Percentiles rank a stretch among this genome's conserved stretches.
Evolutionary conservation across 371 early-diverging fungal genomes (phyloP).

Genomic region (Rhizopus arrhizus): DNA sequence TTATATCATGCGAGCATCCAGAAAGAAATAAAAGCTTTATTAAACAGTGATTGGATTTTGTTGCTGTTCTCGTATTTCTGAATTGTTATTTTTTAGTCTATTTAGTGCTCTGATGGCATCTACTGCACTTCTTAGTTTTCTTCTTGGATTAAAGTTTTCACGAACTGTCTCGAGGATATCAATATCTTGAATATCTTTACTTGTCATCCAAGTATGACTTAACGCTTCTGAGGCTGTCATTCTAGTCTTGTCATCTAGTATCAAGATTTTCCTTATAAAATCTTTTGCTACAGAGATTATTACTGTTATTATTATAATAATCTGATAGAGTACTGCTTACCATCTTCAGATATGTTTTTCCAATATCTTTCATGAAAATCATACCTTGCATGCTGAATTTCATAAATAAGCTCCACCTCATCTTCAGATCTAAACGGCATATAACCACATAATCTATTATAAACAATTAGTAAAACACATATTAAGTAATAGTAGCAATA

Average conservation of each 20-base stretch:
- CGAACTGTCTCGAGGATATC: constrained; percentile 75
- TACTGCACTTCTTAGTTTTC: constrained; percentile 43
- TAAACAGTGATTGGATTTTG: not conserved
- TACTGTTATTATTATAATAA: not conserved
- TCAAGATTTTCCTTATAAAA: constrained; percentile 80
- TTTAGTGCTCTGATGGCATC: constrained; percentile 46
- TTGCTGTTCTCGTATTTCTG: not conserved
- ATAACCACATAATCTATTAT: constrained; percentile 62
- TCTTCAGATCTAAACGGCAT: constrained; percentile 79
- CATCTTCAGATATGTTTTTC: constrained; percentile 75
- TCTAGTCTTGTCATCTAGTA: constrained; percentile 74
- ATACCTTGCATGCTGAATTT: constrained; percentile 67
- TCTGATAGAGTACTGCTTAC: constrained; percentile 23
- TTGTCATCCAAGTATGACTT: constrained; percentile 84
- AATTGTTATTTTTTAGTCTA: constrained; percentile 14
- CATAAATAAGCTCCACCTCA: constrained; percentile 59
- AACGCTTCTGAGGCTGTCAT: constrained; percentile 83
- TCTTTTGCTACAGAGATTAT: constrained; percentile 71
- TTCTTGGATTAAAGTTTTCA: constrained; percentile 65
- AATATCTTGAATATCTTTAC: constrained; percentile 54
- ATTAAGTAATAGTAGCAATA: too few relatives aligned
- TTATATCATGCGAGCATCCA: constrained; percentile 48
- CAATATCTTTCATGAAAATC: constrained; percentile 82
- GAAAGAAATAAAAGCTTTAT: constrained; percentile 12
- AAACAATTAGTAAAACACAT: constrained; percentile 5